Base-by-base conservation (phyloP, 1,284 basidiomycete species). In the Cerrena zonata region DNA sequence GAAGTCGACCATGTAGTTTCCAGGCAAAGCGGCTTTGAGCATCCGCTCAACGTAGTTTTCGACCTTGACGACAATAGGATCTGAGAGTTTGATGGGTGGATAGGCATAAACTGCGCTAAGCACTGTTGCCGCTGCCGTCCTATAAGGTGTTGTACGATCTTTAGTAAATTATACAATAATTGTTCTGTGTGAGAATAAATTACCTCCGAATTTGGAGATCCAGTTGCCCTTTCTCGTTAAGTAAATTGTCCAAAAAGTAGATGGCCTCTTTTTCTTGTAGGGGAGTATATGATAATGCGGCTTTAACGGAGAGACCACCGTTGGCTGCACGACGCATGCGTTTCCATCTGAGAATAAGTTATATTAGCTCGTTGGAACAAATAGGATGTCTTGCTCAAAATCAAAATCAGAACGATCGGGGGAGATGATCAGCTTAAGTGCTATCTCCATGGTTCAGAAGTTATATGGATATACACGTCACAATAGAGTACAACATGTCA, bases 21-120 rank as follows among this genome's bases (percentile, higher is more conserved):
- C 55, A 3, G 55, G 55, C 3, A 50, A 34, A 15, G 43, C 43
- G n/a, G 51, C 55, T 58, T 58, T 61, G 30, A 62, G 54, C 36
- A 65, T 57, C 26, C 57, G 54, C 2, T 53, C 45, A 23, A 49
- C 51, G 49, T 58, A 55, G 5, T 41, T 45, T 25, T 54, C 54
- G 50, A 62, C 54, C 5, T 49, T 50, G 12, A 51, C 21, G 18
- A 60, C 55, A n/a, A 49, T 21, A 2, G 52, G 46, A 13, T 23
- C 25, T 13, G 45, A 30, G 45, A 23, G 19, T 5, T 46, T 27
- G 45, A 46, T 27, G 5, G 19, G 45, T 4, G 45, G 45, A 12
- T 24, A 46, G 37, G 45, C n/a, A 43, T 36, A 42, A 48, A 50
- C 18, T 48, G 39, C 1, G 23, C 19, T 30, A 25, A 58, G 56